Percentiles rank a stretch among this genome's conserved stretches.
phyloP scores from a whole-genome alignment of 805 yeast species.

The Starmerella floris region DNA sequence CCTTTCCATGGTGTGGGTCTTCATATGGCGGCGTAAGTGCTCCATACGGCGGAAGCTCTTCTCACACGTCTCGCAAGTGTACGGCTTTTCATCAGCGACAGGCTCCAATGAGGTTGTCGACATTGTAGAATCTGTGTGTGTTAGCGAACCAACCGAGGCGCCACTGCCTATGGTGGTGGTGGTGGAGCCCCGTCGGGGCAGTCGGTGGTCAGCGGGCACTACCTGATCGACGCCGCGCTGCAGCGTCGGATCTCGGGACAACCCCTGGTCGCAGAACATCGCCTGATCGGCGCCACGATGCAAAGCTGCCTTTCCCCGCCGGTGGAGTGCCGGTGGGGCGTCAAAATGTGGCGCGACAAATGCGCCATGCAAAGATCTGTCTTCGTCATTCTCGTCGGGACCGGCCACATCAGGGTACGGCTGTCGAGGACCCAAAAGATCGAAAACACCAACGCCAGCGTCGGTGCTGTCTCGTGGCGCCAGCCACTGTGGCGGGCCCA shows the following conservation, averaged over 20 bases:
- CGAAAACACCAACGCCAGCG: not conserved
- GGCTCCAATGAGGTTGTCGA: not conserved
- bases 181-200: not conserved
- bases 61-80: slow-evolving; percentile 28
- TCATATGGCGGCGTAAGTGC: slow-evolving; percentile 41
- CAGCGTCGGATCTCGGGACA: too few species aligned
- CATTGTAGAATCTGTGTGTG: too few species aligned
- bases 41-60: slow-evolving; percentile 32
- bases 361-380: not conserved
- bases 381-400: not conserved
- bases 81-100: slow-evolving; percentile 23
- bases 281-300: not conserved
- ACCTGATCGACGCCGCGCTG: not conserved
- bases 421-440: not conserved
- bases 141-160: too few species aligned
- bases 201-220: not conserved
- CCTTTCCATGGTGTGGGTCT: slow-evolving; percentile 67
- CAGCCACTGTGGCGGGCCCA: not conserved
- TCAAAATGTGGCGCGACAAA: not conserved
- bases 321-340: not conserved
- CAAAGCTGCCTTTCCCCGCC: too few species aligned
- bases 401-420: not conserved
- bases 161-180: too few species aligned
- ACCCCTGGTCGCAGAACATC: not conserved
- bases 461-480: not conserved